Evolutionary conservation across 2,329 filamentous ascomycete species (phyloP).

Genomic region (Achaetomium macrosporum): DNA sequence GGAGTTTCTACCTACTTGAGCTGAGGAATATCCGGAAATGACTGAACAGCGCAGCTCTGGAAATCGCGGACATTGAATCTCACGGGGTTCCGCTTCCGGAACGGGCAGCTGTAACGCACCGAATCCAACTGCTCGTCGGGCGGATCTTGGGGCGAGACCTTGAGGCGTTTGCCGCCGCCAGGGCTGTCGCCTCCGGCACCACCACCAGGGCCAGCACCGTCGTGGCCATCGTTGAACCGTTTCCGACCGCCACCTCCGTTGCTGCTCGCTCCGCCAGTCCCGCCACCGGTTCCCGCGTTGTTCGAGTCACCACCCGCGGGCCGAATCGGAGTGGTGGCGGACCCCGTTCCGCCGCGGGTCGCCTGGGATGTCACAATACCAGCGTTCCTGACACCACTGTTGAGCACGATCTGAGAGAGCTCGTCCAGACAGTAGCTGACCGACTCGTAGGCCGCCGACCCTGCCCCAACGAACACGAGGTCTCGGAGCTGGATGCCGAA

Average conservation of each 20-base stretch:
- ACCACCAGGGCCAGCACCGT: conserved; percentile 3
- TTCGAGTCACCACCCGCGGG: neutral
- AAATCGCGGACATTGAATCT: conserved; percentile 24
- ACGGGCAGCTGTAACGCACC: conserved; percentile 22
- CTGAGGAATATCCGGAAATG: conserved; percentile 18
- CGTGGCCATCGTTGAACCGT: conserved; percentile 10
- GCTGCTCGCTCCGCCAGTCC: neutral
- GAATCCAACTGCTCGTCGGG: neutral
- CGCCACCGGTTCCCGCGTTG: neutral
- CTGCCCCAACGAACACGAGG: conserved; percentile 7
- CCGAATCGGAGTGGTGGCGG: conserved; percentile 1
- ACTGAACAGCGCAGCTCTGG: conserved; percentile 18
- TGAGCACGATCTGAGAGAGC: conserved; percentile 17
- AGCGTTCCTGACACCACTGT: neutral
- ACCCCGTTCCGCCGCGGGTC: neutral
- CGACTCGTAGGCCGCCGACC: conserved; percentile 15
- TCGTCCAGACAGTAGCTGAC: conserved; percentile 22
- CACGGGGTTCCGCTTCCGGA: conserved; percentile 25
- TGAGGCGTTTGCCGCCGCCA: conserved; percentile 13
- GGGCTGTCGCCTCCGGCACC: conserved; percentile 12
- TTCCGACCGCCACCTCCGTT: conserved; percentile 9
- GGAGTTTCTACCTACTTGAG: conserved; percentile 20
- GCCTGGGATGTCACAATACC: conserved; percentile 3
- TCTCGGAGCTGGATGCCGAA: conserved; percentile 21
- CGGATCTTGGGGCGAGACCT: neutral